Evolutionary conservation across 2,329 filamentous ascomycete species (phyloP).

Genomic region (Pyrenophora graminea): DNA sequence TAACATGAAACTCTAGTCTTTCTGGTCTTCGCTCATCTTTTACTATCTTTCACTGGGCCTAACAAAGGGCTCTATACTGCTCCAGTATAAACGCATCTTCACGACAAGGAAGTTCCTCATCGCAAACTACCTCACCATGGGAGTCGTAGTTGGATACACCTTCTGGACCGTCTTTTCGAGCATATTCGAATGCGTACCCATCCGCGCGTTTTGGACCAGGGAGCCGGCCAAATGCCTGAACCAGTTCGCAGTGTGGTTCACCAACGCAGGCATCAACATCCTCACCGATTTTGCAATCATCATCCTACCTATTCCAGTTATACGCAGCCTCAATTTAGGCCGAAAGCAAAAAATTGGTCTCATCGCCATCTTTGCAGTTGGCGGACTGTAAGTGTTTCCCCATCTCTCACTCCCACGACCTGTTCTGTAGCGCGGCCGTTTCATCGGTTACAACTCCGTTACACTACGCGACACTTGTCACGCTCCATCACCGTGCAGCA

Average conservation of each 20-base stretch:
- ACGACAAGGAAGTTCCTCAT: conserved; percentile 33
- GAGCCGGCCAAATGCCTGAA: conserved; percentile 38
- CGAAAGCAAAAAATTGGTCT: conserved; percentile 44
- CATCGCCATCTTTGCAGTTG: conserved; percentile 46
- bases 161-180: conserved; percentile 40
- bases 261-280: conserved; percentile 36
- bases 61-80: conserved; percentile 41
- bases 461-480: conserved; percentile 3
- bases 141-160: conserved; percentile 32
- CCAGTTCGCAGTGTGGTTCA: conserved; percentile 37
- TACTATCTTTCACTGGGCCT: conserved; percentile 41
- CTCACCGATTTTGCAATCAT: conserved; percentile 41
- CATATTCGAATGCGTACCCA: conserved; percentile 41
- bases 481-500: neutral
- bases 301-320: conserved; percentile 42
- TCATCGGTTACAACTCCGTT: conserved; percentile 10
- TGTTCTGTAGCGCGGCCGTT: conserved; percentile 1
- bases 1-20: conserved; percentile 25
- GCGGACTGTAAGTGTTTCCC: conserved; percentile 44
- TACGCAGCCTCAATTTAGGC: conserved; percentile 41
- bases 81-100: conserved; percentile 42
- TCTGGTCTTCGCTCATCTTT: conserved; percentile 39
- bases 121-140: conserved; percentile 29
- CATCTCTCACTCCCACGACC: neutral
- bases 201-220: conserved; percentile 42